Conservation (phyloP, 1,284 basidiomycete genomes). For the Apiotrichum porosum region DNA sequence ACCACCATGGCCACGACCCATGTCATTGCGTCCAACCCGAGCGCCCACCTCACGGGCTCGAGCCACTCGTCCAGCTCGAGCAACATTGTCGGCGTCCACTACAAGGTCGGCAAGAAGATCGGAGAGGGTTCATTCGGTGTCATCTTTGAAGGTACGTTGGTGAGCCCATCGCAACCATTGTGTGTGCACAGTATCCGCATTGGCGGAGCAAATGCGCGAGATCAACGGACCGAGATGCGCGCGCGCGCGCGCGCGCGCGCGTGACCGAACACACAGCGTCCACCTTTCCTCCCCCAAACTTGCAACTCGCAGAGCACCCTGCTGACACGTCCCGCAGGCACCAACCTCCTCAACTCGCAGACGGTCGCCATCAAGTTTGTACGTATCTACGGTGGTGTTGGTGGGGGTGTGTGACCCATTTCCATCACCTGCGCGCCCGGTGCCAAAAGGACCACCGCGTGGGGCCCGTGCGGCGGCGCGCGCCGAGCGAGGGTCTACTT, state of each 20-base stretch:
- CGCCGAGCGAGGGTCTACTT: constrained; percentile 3
- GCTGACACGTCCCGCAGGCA: constrained; percentile 56
- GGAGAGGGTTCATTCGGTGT: constrained; percentile 84
- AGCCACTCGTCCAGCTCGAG: constrained; percentile 45
- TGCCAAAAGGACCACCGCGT: no score
- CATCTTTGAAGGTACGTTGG: constrained; percentile 81
- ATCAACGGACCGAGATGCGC: no score
- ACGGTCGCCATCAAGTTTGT: constrained; percentile 98
- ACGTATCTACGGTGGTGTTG: constrained; percentile 44
- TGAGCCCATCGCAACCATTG: neutral
- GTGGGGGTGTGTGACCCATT: neutral
- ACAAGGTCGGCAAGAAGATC: constrained; percentile 60
- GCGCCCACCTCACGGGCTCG: constrained; percentile 38
- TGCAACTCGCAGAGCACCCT: no score
- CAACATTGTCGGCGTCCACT: constrained; percentile 55
- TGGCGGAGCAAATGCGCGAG: no score
- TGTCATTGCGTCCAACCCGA: constrained; percentile 46
- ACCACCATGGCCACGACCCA: constrained; percentile 48
- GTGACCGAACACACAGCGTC: no score
- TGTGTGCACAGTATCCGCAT: no score
- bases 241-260: no score
- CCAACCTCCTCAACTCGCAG: constrained; percentile 89
- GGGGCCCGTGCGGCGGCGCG: constrained; percentile 1
- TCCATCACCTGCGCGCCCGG: no score
- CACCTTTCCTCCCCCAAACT: no score